phyloP scores from a whole-genome alignment of 192 early-diverging fungal species.

The Backusella macrospora region DNA sequence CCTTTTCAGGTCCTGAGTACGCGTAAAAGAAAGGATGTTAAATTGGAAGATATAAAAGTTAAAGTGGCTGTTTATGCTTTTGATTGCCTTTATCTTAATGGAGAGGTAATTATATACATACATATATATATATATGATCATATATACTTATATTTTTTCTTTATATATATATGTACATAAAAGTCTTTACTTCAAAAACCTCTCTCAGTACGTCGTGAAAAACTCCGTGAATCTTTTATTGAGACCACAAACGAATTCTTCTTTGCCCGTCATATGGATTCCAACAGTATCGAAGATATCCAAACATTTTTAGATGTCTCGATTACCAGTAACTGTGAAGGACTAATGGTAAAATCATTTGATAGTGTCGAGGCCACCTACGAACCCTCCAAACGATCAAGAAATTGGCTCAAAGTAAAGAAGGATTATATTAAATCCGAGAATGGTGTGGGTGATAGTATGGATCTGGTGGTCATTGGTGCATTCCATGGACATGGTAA shows the following conservation, averaged over 20 bases:
- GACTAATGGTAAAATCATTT: constrained; percentile 96
- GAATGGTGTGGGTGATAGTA: constrained; percentile 87
- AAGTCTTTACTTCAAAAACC: constrained; percentile 76
- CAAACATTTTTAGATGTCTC: constrained; percentile 87
- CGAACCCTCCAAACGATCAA: constrained; percentile 93
- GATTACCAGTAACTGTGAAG: constrained; percentile 91
- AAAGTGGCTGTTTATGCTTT: constrained; percentile 97
- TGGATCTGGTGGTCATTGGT: constrained; percentile 97
- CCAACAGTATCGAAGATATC: constrained; percentile 89
- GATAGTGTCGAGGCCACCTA: constrained; percentile 85
- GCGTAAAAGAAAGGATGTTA: constrained; percentile 93
- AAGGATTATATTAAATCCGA: constrained; percentile 86
- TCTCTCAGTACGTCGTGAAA: constrained; percentile 74
- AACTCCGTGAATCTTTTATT: constrained; percentile 70
- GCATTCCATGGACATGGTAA: constrained; percentile 94
- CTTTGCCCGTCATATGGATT: constrained; percentile 86
- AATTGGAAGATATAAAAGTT: constrained; percentile 89
- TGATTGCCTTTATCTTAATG: constrained; percentile 94
- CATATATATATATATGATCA: too few species aligned
- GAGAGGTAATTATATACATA: constrained; percentile 66
- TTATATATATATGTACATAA: constrained; percentile 35
- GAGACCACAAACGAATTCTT: constrained; percentile 85
- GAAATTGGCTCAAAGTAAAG: constrained; percentile 99
- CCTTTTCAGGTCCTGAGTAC: constrained; percentile 98
- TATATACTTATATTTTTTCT: neutral